Conservation (phyloP, 352 stramenopile species). For the Globisporangium splendens region DNA sequence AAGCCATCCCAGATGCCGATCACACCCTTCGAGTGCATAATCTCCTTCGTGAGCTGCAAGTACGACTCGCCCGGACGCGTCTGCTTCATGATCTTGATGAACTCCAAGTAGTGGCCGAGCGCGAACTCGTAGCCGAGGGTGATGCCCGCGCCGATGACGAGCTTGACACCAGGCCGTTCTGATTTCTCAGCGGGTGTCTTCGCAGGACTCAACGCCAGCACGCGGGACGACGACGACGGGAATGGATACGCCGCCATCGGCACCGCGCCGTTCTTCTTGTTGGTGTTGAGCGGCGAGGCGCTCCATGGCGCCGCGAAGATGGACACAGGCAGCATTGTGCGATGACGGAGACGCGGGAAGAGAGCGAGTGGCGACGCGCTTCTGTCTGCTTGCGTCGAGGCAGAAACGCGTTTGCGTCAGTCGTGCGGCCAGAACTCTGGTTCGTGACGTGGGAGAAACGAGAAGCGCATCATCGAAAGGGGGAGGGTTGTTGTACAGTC, state of each 20-base stretch:
- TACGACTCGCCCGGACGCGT: conserved; percentile 83
- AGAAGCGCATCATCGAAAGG: not conserved
- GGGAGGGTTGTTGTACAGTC: not conserved
- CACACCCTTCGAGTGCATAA: conserved; percentile 87
- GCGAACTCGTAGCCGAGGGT: conserved; percentile 87
- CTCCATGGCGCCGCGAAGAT: conserved; percentile 7
- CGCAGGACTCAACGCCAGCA: conserved; percentile 20
- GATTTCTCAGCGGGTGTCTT: conserved; percentile 19
- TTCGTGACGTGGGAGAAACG: not conserved
- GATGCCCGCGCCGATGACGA: conserved; percentile 81
- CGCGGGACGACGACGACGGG: conserved; percentile 2
- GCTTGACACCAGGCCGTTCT: conserved; percentile 71
- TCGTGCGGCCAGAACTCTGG: not conserved
- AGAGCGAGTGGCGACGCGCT: not conserved
- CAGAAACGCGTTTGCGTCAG: not conserved
- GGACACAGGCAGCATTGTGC: conserved; percentile 9
- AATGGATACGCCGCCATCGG: not conserved
- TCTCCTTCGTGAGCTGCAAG: conserved; percentile 65
- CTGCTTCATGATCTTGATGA: conserved; percentile 94
- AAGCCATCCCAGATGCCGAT: conserved; percentile 92
- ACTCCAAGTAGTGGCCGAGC: conserved; percentile 90
- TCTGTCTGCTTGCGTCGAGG: not conserved
- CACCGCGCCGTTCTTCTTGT: not conserved
- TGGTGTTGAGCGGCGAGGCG: not conserved
- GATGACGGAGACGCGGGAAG: no score